Evolutionary conservation across 306 rosid genomes (phyloP), one percentile per base, ranked within the genome.

Genomic region (Pyrus communis): DNA sequence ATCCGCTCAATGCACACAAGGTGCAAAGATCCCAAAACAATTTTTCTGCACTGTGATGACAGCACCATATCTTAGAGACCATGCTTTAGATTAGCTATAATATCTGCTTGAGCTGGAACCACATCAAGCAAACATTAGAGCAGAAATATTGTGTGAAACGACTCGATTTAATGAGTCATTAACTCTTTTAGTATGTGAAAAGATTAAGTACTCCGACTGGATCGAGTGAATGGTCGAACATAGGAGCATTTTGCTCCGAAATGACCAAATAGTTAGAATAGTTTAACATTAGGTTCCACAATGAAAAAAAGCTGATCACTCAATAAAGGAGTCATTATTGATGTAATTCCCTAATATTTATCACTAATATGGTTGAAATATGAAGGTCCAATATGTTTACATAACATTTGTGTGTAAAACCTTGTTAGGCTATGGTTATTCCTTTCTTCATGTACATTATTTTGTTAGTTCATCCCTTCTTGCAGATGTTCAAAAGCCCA

Each of bases 381-480:
- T 61, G 67, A 21, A 61, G 67, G 30, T 61, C 19, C 9, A 51
- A 25, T 5, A 61, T 28, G 73, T 63, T 38, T 31, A n/a, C 52
- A 7, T 28, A 21, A 28, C 78, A 51, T 21, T 30, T 58, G 43
- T 64, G 23, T 42, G n/a, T 42, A 12, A 74, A 69, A 55, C 59
- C 52, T 21, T 59, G 76, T 27, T 55, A 55, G 35, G 22, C 27
- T 61, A 61, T 25, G 30, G 43, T 64, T 70, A 76, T 81, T 71
- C 81, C 61, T 76, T 81, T 71, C 84, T 81, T 71, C 64, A 19
- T 18, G 23, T 33, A 7, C 54, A 54, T 33, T 66, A 67, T 77
- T 52, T 77, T 38, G 70, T 49, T 30, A 64, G 11, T 75, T 15
- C 31, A 74, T 74, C 8, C 8, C 64, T 11, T 52, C 31, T 63